Conservation (phyloP, 306 rosid species). For the Ammopiptanthus mongolicus region DNA sequence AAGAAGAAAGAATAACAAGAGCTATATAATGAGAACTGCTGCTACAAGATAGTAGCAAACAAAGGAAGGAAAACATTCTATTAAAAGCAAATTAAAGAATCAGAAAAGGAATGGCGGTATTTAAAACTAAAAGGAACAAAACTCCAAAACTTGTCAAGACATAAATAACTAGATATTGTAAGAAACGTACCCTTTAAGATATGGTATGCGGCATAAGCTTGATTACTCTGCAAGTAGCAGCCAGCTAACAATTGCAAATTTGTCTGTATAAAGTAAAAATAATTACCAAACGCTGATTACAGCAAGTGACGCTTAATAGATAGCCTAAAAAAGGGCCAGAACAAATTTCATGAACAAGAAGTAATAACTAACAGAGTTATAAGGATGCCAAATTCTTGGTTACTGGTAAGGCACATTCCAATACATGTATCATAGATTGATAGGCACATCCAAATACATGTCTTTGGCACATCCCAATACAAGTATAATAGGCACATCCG, state of each 20-base stretch:
- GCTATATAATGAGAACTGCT: conserved; percentile 27
- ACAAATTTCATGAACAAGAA: conserved; percentile 14
- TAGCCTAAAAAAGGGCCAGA: not conserved
- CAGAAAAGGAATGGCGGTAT: not conserved
- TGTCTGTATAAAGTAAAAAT: conserved; percentile 42
- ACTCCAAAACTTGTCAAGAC: not conserved
- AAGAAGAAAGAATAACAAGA: conserved; percentile 28
- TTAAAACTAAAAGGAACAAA: not conserved
- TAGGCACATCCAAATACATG: not conserved
- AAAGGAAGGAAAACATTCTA: not conserved
- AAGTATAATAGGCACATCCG: not conserved
- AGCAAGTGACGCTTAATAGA: not conserved
- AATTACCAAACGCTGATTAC: not conserved
- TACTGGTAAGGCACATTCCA: not conserved
- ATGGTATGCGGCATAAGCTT: conserved; percentile 82
- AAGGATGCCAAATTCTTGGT: not conserved
- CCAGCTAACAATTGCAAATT: conserved; percentile 87
- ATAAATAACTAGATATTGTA: not conserved
- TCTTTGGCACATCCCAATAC: not conserved
- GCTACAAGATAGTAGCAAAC: not conserved
- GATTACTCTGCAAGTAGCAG: conserved; percentile 84
- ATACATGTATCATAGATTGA: not conserved
- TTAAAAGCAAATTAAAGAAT: not conserved
- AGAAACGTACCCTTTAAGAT: conserved; percentile 74
- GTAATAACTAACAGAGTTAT: not conserved